A percentile compares a stretch with the other conserved stretches of the same genome.
phyloP scores from a whole-genome alignment of 1,284 basidiomycete species.

The Ganoderma leucocontextum region DNA sequence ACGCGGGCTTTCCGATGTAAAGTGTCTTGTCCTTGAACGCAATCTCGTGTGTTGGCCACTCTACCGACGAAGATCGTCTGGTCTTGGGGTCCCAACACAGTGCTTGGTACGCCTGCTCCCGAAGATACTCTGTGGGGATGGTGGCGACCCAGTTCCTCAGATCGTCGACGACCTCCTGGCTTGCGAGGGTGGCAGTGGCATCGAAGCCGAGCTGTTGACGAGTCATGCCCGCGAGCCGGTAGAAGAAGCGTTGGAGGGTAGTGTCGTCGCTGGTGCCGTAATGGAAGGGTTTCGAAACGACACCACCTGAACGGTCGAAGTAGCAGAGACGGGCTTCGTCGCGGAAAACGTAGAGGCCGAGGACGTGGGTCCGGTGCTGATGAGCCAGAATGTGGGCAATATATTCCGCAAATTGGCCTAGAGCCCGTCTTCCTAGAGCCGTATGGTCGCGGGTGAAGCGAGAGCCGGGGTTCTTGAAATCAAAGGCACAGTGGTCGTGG shows the following conservation, averaged over 20 bases:
- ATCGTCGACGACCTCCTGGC: not conserved
- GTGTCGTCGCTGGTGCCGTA: slow-evolving; percentile 8
- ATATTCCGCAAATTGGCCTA: slow-evolving; percentile 25
- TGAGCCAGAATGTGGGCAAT: slow-evolving; percentile 19
- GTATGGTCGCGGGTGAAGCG: not conserved
- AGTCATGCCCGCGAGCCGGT: slow-evolving; percentile 28
- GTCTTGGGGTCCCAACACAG: slow-evolving; percentile 1
- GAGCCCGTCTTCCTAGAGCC: not conserved
- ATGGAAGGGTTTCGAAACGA: slow-evolving; percentile 29
- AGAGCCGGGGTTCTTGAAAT: not conserved
- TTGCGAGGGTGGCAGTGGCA: slow-evolving; percentile 23
- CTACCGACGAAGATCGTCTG: not conserved
- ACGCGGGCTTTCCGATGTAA: slow-evolving; percentile 4
- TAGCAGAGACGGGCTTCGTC: slow-evolving; percentile 23
- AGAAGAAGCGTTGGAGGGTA: slow-evolving; percentile 30
- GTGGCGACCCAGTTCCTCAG: not conserved
- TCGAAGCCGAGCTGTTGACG: slow-evolving; percentile 33
- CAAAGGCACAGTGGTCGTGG: not conserved
- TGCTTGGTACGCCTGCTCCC: slow-evolving; percentile 6
- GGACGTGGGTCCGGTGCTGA: slow-evolving; percentile 33
- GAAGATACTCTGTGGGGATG: not conserved
- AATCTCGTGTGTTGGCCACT: slow-evolving; percentile 2
- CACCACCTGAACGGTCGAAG: slow-evolving; percentile 7
- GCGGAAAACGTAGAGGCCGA: slow-evolving; percentile 26
- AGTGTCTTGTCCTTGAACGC: not conserved